Percentiles rank a stretch among this genome's conserved stretches.
Conservation (phyloP, 1,284 basidiomycete genomes). For the Mycosarcoma maydis region DNA sequence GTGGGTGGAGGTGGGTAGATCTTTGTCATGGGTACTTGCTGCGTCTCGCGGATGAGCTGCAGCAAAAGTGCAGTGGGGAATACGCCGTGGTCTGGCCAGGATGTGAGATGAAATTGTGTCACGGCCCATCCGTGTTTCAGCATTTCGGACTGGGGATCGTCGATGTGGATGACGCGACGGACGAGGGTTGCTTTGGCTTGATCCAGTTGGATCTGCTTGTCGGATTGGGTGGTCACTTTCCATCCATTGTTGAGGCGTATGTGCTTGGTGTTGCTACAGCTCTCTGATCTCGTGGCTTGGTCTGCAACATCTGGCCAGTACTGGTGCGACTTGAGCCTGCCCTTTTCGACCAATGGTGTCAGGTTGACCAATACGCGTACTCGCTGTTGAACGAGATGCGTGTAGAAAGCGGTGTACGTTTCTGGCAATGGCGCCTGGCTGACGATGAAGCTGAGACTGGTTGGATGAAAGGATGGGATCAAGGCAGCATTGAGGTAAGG, state of each 20-base stretch:
- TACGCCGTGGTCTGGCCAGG: constrained; percentile 85
- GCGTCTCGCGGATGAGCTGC: constrained; percentile 34
- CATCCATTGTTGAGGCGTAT: constrained; percentile 24
- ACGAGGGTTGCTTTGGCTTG: constrained; percentile 14
- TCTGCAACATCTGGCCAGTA: constrained; percentile 56
- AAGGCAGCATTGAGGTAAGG: constrained; percentile 57
- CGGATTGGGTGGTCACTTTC: constrained; percentile 1
- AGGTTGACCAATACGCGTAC: constrained; percentile 60
- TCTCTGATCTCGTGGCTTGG: no score
- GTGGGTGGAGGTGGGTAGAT: constrained; percentile 72
- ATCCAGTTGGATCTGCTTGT: constrained; percentile 15
- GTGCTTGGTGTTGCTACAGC: background rate
- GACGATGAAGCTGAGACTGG: constrained; percentile 78
- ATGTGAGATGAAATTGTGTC: constrained; percentile 77
- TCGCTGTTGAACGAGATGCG: constrained; percentile 34
- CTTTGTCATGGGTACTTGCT: constrained; percentile 59
- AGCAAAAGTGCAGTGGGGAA: constrained; percentile 68
- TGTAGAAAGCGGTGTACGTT: constrained; percentile 87
- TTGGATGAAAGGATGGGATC: constrained; percentile 43
- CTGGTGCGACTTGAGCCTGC: constrained; percentile 55
- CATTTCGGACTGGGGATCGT: background rate
- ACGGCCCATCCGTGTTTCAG: constrained; percentile 64
- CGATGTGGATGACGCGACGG: constrained; percentile 19
- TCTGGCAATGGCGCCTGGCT: constrained; percentile 91
- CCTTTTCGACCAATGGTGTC: constrained; percentile 55